Base-by-base conservation (phyloP, 768 basidiomycete genomes). In the Epithele typhae region DNA sequence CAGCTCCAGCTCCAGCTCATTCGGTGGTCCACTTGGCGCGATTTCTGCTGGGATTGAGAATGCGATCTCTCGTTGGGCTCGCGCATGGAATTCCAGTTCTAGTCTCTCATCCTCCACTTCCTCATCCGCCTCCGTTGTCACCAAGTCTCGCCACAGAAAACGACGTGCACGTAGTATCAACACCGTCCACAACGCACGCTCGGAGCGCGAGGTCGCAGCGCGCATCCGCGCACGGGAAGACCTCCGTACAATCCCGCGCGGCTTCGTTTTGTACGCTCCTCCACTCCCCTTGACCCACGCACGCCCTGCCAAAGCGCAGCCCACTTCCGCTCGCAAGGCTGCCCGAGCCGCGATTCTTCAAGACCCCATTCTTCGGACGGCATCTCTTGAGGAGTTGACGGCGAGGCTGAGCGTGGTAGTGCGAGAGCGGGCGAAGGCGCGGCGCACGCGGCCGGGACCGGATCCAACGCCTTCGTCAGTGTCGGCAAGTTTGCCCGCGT, bases 21-120 rank as follows among this genome's bases (percentile, higher is more conserved):
- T 61, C 25, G 64, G 65, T 12, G 62, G 64, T 15, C 63, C 62
- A 11, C 52, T 67, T 11, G 68, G 66, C 6, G 64, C 65, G 3
- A 61, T 68, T 15, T 63, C 83, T 17, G 73, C 81, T 1, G 75
- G 83, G 30, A 73, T 87, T 9, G 87, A 89, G 53, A 71, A 75
- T 40, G 85, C 85, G 6, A 85, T 87, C 48, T 67, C 81, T 30
- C 76, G 80, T 49, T 89, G 86, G 86, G 84, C 84, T 18, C 70
- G 79, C 51, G 71, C 73, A 34, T 73, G 71, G 57, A 66, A 68
- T 1, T 68, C 72, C 1, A 59, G 67, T 2, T 69, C 77, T 0
- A 74, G 74, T 2, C 25, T 57, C 2, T 72, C 75, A 0, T 73
- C 75, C 3, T 65, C 70, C 3, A 56, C 57, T 55, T 70, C 62